Conservation (phyloP, 2,329 filamentous ascomycete species). For the Nemania sp. region DNA sequence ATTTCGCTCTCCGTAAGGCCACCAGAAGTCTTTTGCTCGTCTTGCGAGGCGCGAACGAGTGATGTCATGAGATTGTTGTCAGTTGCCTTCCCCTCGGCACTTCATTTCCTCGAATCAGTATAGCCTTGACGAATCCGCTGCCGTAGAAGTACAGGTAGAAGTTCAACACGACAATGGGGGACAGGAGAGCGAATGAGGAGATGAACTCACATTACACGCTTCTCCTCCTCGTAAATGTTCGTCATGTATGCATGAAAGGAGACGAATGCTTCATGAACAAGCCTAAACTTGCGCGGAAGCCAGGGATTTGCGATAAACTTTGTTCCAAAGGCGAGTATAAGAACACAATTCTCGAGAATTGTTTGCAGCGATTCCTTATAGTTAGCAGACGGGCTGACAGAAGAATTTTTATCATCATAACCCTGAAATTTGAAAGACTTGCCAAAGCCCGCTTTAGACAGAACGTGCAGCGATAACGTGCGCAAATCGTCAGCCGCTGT, state of each 20-base stretch:
- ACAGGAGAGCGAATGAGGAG: too few relatives aligned
- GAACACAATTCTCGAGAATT: conserved; percentile 38
- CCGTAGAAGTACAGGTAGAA: too few relatives aligned
- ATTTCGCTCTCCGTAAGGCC: conserved; percentile 48
- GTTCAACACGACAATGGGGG: too few relatives aligned
- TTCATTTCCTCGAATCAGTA: too few relatives aligned
- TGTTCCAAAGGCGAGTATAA: conserved; percentile 36
- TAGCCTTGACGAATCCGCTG: conserved; percentile 16
- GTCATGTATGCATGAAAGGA: conserved; percentile 38
- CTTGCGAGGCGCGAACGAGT: conserved; percentile 32
- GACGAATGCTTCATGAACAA: conserved; percentile 30
- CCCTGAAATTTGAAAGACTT: conserved; percentile 38
- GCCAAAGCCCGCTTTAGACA: conserved; percentile 38
- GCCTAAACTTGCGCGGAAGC: conserved; percentile 26
- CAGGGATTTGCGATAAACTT: conserved; percentile 31
- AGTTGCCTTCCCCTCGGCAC: background rate
- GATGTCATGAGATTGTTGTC: conserved; percentile 28
- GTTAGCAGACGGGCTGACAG: conserved; percentile 3
- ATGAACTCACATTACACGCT: conserved; percentile 11
- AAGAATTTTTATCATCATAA: conserved; percentile 27
- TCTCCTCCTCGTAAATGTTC: conserved; percentile 37
- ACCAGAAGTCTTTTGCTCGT: conserved; percentile 28
- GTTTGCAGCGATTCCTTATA: conserved; percentile 37
- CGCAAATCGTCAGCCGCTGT: conserved; percentile 33
- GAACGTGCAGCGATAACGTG: conserved; percentile 36